Conservation (phyloP, 306 rosid species). For the Vachellia pachyceras region DNA sequence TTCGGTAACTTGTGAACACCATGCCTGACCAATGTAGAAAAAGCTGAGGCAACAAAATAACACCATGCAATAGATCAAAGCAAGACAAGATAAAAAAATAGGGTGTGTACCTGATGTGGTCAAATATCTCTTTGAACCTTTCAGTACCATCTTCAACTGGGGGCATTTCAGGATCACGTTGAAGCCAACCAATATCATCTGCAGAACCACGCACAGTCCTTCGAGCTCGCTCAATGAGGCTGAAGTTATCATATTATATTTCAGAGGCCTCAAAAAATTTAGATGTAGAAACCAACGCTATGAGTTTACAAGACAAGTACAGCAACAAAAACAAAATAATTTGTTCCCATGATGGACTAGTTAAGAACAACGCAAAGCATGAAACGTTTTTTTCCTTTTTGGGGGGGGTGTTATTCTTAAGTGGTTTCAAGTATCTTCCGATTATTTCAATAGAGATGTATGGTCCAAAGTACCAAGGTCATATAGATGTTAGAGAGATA, state of each 20-base stretch:
- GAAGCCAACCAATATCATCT: constrained; percentile 98
- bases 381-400: too few relatives aligned
- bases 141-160: constrained; percentile 88
- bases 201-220: constrained; percentile 93
- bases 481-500: constrained; percentile 17
- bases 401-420: background rate
- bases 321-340: constrained; percentile 5
- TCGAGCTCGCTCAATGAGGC: constrained; percentile 82
- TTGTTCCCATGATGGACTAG: constrained; percentile 8
- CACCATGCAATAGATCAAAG: constrained; percentile 21
- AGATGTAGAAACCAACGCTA: constrained; percentile 27
- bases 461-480: constrained; percentile 6
- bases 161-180: constrained; percentile 79
- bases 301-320: background rate
- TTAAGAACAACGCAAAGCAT: constrained; percentile 3
- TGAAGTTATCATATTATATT: constrained; percentile 49
- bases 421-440: constrained; percentile 11
- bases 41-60: constrained; percentile 32
- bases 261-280: constrained; percentile 28
- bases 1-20: constrained; percentile 91
- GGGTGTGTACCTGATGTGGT: constrained; percentile 59
- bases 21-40: constrained; percentile 67
- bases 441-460: background rate
- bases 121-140: constrained; percentile 82
- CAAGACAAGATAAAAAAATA: constrained; percentile 31